Base-by-base conservation (phyloP, 1,284 basidiomycete genomes). In the Boletellus deceptivus region DNA sequence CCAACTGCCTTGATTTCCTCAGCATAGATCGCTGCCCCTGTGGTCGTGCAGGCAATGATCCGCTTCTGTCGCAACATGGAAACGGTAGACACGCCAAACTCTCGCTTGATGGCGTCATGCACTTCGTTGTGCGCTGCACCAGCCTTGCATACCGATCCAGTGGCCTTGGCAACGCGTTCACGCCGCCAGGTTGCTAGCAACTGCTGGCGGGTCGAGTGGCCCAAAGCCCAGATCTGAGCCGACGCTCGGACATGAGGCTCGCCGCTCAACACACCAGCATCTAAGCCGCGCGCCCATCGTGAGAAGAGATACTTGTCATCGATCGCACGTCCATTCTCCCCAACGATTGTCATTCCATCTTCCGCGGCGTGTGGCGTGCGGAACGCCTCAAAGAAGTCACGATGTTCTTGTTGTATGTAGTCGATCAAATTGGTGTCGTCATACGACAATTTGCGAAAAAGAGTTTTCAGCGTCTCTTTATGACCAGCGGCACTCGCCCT, bases 11-110 rank as follows among this genome's bases (percentile, higher is more conserved):
- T 67, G 5, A 86, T 71, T 7, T 63, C 65, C 3, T 73, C 65
- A 1, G 69, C 68, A 48, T 80, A 79, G 55, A 77, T 86, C 0
- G 84, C 83, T 0, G 84, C 84, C 0, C 73, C 83, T 0, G 83
- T 86, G 0, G 84, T 84, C 0, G 84, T 86, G 57, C 83, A 85
- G 0, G 74, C 83, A 22, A 86, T 79, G 43, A 86, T 78, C 18
- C 76, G 71, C 62, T 81, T 82, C 38, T 43, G 58, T 13, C 45
- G 55, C 25, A 85, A 59, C 4, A 71, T 55, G 0, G 54, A 62
- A 0, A 61, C 62, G 1, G 71, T 71, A 1, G 67, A 67, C 46
- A 72, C 61, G 0, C 49, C 55, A 34, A 72, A 77, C 33, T 68
- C 70, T 6, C 59, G 63, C 1, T 67, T 65, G 8, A 83, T 51